Evolutionary conservation across 2,329 filamentous ascomycete species (phyloP).

Genomic region (Dactylella cylindrospora): DNA sequence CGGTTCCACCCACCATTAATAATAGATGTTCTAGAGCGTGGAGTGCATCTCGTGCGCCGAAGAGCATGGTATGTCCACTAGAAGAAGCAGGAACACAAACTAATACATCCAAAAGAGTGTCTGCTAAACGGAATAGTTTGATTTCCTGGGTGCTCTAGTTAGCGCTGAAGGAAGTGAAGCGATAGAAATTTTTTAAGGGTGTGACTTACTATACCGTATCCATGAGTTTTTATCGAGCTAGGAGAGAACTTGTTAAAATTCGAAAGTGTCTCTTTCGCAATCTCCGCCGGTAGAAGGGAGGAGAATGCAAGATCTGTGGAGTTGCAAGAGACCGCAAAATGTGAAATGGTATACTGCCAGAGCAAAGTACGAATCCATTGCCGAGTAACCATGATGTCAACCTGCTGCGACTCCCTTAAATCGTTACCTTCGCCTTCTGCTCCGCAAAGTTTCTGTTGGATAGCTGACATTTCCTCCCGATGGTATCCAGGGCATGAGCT

Average conservation of each 20-base stretch:
- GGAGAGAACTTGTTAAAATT: constrained; percentile 3
- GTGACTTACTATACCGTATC: neutral
- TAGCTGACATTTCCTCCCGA: neutral
- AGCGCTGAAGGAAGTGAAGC: neutral
- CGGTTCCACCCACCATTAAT: neutral
- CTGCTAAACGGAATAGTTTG: neutral
- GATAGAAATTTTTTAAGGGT: no score
- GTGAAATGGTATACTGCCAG: neutral
- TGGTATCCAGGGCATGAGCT: neutral
- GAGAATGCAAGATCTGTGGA: neutral
- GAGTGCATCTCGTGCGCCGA: neutral
- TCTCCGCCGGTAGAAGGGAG: neutral
- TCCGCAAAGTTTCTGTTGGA: neutral
- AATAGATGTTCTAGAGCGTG: neutral
- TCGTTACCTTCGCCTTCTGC: neutral
- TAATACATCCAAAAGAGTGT: neutral
- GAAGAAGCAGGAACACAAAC: neutral
- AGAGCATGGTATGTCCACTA: neutral
- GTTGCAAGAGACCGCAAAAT: neutral
- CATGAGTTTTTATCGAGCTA: neutral
- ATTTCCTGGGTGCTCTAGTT: neutral
- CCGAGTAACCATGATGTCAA: neutral
- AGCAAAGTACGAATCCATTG: neutral
- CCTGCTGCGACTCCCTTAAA: constrained; percentile 1
- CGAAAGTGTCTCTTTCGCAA: constrained; percentile 1